Base-by-base conservation (phyloP, 2,329 filamentous ascomycete species). In the Neodidymelliopsis sp. region DNA sequence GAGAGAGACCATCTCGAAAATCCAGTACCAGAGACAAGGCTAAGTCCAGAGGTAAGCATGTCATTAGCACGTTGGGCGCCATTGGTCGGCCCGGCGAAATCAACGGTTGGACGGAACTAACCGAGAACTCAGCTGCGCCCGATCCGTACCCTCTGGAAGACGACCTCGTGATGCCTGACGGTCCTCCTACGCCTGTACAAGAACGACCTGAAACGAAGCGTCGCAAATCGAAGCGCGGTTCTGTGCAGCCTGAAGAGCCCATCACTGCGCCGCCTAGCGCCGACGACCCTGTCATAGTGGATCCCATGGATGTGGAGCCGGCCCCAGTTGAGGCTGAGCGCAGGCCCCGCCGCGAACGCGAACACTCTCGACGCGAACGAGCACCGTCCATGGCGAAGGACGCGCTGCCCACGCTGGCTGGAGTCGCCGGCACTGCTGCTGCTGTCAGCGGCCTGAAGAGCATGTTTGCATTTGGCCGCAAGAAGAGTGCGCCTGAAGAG, bases 71-170 rank as follows among this genome's bases (percentile, higher is more conserved):
- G 40, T 53, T 39, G 23, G 48, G 31, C 44, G 49, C 41, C 41
- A 60, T 62, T 62, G 57, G 62, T 59, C 54, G 52, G 55, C 54
- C 42, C 54, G 49, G 47, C 33, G 50, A 62, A 65, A 60, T 63
- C 71, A 73, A 75, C 69, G 75, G 65, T 35, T 45, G 47, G 50
- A 57, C 46, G 48, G 36, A 62, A 56, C 69, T 72, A 70, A 72
- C 65, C 62, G 35, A 46, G 56, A 56, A 34, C 44, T 51, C 66
- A 69, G 66, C 68, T 54, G 69, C 74, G 51, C 79, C 77, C 52
- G 79, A 84, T 67, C 82, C 86, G 52, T 86, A 88, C 74, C 77
- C 84, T 19, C 77, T 86, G 47, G 81, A 84, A 49, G 85, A 88
- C 56, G 83, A 85, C 60, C 50, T 84, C 30, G 80, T 83, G 38